These are phyloP conservation scores for Tolypocladium tundrense DNA, from an alignment of 2,329 filamentous ascomycete species.

Conservation along the genomic window DNA sequence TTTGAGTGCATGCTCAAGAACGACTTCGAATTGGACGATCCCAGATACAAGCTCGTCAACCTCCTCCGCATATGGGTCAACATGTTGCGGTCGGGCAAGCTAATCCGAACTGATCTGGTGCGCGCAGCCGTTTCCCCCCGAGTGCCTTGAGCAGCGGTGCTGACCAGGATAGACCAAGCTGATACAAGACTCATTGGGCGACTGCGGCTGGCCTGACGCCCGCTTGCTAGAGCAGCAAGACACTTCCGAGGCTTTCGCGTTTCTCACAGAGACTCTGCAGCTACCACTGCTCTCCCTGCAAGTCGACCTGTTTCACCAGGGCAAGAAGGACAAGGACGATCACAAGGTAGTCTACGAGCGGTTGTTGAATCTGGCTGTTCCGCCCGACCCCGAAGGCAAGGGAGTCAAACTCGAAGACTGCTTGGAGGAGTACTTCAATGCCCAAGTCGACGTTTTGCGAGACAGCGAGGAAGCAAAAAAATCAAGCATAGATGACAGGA, in stretches of 20 bases:
- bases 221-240: conserved; percentile 76
- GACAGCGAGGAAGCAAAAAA: conserved; percentile 51
- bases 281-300: conserved; percentile 81
- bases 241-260: conserved; percentile 88
- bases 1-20: conserved; percentile 90
- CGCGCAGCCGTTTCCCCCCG: conserved; percentile 11
- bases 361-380: conserved; percentile 83
- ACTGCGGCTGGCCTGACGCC: conserved; percentile 84
- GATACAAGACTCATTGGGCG: conserved; percentile 70
- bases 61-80: conserved; percentile 88
- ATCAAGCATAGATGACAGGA: conserved; percentile 17
- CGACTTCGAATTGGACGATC: conserved; percentile 57
- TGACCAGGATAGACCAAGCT: conserved; percentile 54
- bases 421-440: conserved; percentile 91
- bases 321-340: conserved; percentile 75
- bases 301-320: conserved; percentile 90
- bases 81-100: conserved; percentile 70
- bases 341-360: conserved; percentile 93
- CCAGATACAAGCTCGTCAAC: conserved; percentile 62
- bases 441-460: conserved; percentile 77
- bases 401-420: conserved; percentile 80
- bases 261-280: conserved; percentile 83
- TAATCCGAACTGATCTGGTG: conserved; percentile 80
- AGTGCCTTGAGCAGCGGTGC: neutral
- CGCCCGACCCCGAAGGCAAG: conserved; percentile 58